Conservation (phyloP, 768 basidiomycete genomes). For the Leucosporidium yakuticum region DNA sequence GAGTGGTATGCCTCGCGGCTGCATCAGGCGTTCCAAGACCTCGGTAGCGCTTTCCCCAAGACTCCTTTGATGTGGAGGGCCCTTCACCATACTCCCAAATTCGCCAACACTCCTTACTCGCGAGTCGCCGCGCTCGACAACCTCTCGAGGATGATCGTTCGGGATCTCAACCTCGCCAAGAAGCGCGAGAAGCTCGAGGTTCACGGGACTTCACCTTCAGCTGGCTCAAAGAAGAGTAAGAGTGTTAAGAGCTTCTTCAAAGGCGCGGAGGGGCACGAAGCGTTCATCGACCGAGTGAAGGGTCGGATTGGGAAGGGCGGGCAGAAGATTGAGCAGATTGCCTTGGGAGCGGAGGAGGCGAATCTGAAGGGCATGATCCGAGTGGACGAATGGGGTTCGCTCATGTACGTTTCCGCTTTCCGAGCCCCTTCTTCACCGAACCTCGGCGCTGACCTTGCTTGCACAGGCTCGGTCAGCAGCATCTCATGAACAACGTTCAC, state of each 20-base stretch:
- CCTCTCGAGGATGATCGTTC: conserved; percentile 19
- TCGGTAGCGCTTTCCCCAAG: conserved; percentile 21
- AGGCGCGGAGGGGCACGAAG: conserved; percentile 10
- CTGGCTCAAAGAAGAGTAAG: not conserved
- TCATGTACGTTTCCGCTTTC: conserved; percentile 17
- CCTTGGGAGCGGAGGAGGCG: not conserved
- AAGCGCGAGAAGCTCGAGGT: not conserved
- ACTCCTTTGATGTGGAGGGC: conserved; percentile 25
- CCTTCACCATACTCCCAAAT: conserved; percentile 22
- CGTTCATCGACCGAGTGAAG: conserved; percentile 31
- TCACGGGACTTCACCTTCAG: not conserved
- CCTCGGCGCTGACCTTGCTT: not conserved
- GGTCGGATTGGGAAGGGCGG: conserved; percentile 22
- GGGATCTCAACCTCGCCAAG: conserved; percentile 13
- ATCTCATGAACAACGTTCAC: conserved; percentile 4
- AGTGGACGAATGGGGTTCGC: conserved; percentile 27
- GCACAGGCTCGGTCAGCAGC: conserved; percentile 25
- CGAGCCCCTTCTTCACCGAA: not conserved
- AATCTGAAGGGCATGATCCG: conserved; percentile 8
- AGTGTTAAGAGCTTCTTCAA: not conserved
- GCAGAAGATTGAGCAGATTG: not conserved
- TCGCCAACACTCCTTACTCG: not conserved
- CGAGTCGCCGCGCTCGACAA: conserved; percentile 30
- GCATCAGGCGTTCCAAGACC: conserved; percentile 17
- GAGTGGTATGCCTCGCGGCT: conserved; percentile 27